Percentiles rank a stretch among this genome's conserved stretches.
These are phyloP conservation scores for Mycena rebaudengoi DNA, from an alignment of 768 basidiomycete species.

Conservation along the genomic window DNA sequence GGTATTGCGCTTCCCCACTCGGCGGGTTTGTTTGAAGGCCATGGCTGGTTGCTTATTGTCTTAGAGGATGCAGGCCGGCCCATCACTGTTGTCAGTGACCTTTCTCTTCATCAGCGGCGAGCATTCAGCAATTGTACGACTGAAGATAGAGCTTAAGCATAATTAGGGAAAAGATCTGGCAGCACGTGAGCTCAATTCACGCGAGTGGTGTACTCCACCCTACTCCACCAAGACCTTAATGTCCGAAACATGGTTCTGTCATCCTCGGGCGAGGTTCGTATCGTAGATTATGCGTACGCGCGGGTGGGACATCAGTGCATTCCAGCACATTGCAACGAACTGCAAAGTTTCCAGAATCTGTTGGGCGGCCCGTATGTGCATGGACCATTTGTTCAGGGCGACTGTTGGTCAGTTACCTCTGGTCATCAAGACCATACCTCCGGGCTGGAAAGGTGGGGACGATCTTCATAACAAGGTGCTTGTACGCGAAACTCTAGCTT, in stretches of 20 bases:
- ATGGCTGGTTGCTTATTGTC: not conserved
- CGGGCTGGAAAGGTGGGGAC: not conserved
- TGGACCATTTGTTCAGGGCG: no score
- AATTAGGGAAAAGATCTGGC: not conserved
- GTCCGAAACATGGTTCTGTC: not conserved
- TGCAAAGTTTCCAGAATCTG: not conserved
- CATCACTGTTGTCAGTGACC: not conserved
- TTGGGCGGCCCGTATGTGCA: no score
- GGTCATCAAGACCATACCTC: not conserved
- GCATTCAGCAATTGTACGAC: not conserved
- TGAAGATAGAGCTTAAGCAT: not conserved
- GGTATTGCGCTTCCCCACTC: not conserved
- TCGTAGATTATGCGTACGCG: not conserved
- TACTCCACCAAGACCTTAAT: not conserved
- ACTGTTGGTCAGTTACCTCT: no score
- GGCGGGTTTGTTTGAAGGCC: not conserved
- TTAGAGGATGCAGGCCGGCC: not conserved
- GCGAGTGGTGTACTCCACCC: not conserved
- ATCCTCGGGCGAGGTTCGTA: not conserved
- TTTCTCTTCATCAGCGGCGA: not conserved
- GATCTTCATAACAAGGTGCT: not conserved
- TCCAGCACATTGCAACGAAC: not conserved
- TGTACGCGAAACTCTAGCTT: not conserved
- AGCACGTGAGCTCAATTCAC: not conserved
- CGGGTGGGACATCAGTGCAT: not conserved